Conservation (phyloP, 768 basidiomycete genomes). For the Mycena filopes region DNA sequence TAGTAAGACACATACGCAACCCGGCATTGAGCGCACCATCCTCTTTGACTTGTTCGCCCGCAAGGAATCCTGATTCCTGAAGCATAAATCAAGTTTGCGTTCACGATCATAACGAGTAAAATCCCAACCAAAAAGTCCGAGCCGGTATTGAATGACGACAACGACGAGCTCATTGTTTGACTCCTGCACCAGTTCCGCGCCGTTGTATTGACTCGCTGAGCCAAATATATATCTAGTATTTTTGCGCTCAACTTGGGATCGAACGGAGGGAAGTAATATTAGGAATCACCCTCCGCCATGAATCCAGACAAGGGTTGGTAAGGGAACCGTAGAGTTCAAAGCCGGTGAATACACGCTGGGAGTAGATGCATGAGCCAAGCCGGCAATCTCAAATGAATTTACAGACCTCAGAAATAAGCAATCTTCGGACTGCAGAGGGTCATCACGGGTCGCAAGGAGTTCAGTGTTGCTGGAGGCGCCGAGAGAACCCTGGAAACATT, state of each 20-base stretch:
- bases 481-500: conserved; percentile 15
- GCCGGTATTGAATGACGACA: conserved; percentile 21
- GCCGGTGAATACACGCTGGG: conserved; percentile 27
- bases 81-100: too few species aligned
- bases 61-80: conserved; percentile 58
- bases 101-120: not conserved
- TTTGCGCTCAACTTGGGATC: too few species aligned
- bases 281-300: conserved; percentile 32
- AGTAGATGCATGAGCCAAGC: not conserved
- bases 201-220: conserved; percentile 19
- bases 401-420: conserved; percentile 46
- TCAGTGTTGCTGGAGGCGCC: not conserved
- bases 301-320: conserved; percentile 36
- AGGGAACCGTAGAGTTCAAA: not conserved
- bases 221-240: conserved; percentile 16
- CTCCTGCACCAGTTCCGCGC: conserved; percentile 25
- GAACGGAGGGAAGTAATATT: not conserved
- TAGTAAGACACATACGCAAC: conserved; percentile 47
- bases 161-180: conserved; percentile 29
- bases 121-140: conserved; percentile 10
- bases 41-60: conserved; percentile 53
- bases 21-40: conserved; percentile 60
- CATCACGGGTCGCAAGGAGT: conserved; percentile 23
- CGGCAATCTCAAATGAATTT: too few species aligned
- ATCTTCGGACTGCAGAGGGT: conserved; percentile 38